Percentiles rank a stretch among this genome's conserved stretches.
Conservation (phyloP, 768 basidiomycete genomes). For the Xerocomus spinulosus region DNA sequence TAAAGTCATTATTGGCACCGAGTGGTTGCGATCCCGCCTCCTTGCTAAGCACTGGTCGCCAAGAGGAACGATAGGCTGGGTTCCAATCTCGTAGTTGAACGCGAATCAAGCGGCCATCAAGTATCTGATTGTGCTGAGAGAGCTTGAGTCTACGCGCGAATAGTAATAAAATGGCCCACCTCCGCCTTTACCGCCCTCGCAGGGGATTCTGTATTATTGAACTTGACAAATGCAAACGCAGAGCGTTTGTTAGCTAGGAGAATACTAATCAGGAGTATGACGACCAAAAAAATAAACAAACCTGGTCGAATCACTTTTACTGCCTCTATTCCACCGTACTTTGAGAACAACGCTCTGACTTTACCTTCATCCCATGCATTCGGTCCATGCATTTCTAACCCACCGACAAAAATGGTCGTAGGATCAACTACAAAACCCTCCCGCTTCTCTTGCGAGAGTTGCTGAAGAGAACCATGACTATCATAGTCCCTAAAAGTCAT, state of each 20-base stretch:
- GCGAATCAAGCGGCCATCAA: constrained; percentile 67
- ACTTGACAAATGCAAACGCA: constrained; percentile 80
- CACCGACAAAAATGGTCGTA: constrained; percentile 71
- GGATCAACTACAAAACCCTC: constrained; percentile 53
- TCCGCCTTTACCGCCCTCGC: constrained; percentile 62
- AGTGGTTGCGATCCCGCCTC: constrained; percentile 31
- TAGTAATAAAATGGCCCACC: constrained; percentile 37
- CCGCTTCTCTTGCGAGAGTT: constrained; percentile 21
- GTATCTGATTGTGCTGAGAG: constrained; percentile 64
- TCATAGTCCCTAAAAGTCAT: constrained; percentile 23
- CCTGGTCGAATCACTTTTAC: constrained; percentile 65
- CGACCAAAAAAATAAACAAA: constrained; percentile 32
- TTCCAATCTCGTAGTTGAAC: constrained; percentile 72
- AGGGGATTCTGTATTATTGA: constrained; percentile 58
- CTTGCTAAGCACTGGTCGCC: constrained; percentile 36
- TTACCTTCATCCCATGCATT: constrained; percentile 67
- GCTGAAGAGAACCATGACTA: constrained; percentile 16
- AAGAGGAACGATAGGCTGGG: constrained; percentile 42
- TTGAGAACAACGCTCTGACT: constrained; percentile 53
- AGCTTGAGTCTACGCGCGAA: constrained; percentile 1
- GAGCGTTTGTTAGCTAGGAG: constrained; percentile 52
- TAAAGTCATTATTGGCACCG: constrained; percentile 4
- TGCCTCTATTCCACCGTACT: constrained; percentile 60
- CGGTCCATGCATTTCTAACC: constrained; percentile 60
- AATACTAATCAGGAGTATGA: background rate